Base-by-base conservation (phyloP, 208 protist genomes). In the Crithidia expoeki region DNA sequence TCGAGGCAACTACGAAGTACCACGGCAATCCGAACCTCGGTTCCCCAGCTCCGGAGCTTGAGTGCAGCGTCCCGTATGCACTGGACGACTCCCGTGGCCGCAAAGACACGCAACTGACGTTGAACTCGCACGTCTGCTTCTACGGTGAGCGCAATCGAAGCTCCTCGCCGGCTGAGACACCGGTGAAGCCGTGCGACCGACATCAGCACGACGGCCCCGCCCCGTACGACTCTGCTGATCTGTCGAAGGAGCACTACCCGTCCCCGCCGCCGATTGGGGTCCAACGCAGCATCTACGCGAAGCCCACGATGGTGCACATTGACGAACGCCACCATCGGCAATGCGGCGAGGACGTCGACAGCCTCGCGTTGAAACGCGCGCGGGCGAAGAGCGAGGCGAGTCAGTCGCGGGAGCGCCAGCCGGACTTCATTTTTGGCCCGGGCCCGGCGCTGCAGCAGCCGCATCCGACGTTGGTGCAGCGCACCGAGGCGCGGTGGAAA, bases 231-330 rank as follows among this genome's bases (percentile, higher is more conserved):
- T 76, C 74, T 23, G 64, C 75, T 7, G 30, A 64, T 33, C 58
- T 83, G 19, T 85, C 86, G 2, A 42, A 70, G 1, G 64, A 83
- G 40, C 78, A 72, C 12, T 94, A 94, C 68, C 86, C 89, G 7
- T 71, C 83, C 16, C 89, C 89, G 7, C 89, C 89, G 1, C 59
- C 76, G 25, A 75, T 90, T 38, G 89, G 89, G 23, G 84, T 89
- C 60, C 74, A 68, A 12, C 42, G 66, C 50, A 51, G 58, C 38
- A 34, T 81, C 67, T 86, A 66, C 67, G 46, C 51, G 51, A 66
- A 62, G 47, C 81, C 71, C 14, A 63, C 44, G 2, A 63, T 86
- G 17, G 72, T 89, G 19, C 84, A 72, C 58, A 44, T 75, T 42
- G 57, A 73, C 56, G 61, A 65, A 25, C 66, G 58, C 36, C 75